Base-by-base conservation (phyloP, 164 flowering plant species). In the Kingdonia uniflora region DNA sequence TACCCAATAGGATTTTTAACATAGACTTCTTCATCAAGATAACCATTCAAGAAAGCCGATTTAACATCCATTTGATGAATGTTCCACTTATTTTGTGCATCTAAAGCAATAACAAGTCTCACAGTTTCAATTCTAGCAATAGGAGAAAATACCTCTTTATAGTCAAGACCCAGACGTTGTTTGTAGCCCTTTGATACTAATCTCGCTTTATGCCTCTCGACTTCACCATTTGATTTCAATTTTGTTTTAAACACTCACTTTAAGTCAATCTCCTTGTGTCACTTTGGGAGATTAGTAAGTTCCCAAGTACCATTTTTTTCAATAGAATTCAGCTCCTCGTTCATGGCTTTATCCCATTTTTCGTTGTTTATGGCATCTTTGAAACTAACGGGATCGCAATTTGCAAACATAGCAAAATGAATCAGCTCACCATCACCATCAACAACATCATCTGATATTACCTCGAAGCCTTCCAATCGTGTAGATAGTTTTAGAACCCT, bases 171-270 rank as follows among this genome's bases (percentile, higher is more conserved):
- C 8, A 8, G 35, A 29, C 35, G 4, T 26, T 49, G n/a, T 49
- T 42, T 54, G 37, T 42, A 54, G 6, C 47, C 57, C 22, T 54
- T 54, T 15, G 14, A 46, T 7, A 54, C 38, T 2, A 42, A 17
- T 42, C 23, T 24, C 11, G 39, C 46, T n/a, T 26, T 42, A 20
- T 43, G 5, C 12, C 49, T 42, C 13, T 54, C 23, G 14, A 42
- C 35, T 54, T 54, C 39, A n/a, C 49, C 49, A 42, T 17, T 26
- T 0, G 24, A 14, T 19, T 42, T 42, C 7, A 15, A 4, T 10
- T 54, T 54, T 16, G 39, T 11, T 13, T 54, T 42, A 22, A 13
- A 42, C 6, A 49, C 52, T 33, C 52, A 49, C n/a, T 49, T 49
- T 1, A 15, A n/a, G 5, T 22, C 52, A 25, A 24, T 49, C 1